phyloP scores from a whole-genome alignment of 192 early-diverging fungal species.

The Radiomyces spectabilis region DNA sequence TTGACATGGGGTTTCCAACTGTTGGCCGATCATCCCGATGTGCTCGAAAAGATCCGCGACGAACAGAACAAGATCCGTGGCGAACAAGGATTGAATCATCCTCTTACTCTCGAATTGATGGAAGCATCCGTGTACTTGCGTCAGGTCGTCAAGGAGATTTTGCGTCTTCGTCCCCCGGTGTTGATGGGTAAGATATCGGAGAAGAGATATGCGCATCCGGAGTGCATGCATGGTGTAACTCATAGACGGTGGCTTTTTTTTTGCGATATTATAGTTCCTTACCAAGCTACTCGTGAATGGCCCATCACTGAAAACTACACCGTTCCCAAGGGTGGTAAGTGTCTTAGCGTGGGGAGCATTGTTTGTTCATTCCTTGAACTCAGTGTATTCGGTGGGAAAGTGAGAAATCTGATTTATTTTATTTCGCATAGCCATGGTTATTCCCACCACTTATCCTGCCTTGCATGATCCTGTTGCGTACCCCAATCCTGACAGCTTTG shows the following conservation, averaged over 20 bases:
- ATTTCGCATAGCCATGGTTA: slow-evolving; percentile 28
- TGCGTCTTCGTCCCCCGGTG: slow-evolving; percentile 31
- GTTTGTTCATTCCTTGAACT: too few relatives aligned
- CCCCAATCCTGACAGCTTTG: slow-evolving; percentile 27
- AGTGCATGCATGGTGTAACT: neutral
- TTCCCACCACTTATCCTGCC: slow-evolving; percentile 33
- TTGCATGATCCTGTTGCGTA: slow-evolving; percentile 29
- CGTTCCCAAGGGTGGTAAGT: slow-evolving; percentile 25
- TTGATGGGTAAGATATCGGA: too few relatives aligned
- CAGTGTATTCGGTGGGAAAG: too few relatives aligned
- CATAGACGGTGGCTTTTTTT: neutral
- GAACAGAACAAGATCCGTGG: slow-evolving; percentile 24
- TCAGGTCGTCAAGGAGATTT: slow-evolving; percentile 31
- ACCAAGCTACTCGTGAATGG: slow-evolving; percentile 26
- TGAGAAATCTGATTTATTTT: too few relatives aligned
- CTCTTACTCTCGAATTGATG: slow-evolving; percentile 22
- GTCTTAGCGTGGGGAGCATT: too few relatives aligned
- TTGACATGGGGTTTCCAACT: slow-evolving; percentile 38
- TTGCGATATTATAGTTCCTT: slow-evolving; percentile 21
- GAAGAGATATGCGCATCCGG: neutral
- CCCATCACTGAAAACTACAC: slow-evolving; percentile 20
- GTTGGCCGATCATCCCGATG: slow-evolving; percentile 35
- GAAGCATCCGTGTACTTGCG: slow-evolving; percentile 24
- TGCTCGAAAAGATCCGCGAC: slow-evolving; percentile 24
- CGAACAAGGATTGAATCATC: slow-evolving; percentile 2